These are phyloP conservation scores for Citrus cavaleriei DNA, from an alignment of 345 rosid genomes.

Conservation along the genomic window DNA sequence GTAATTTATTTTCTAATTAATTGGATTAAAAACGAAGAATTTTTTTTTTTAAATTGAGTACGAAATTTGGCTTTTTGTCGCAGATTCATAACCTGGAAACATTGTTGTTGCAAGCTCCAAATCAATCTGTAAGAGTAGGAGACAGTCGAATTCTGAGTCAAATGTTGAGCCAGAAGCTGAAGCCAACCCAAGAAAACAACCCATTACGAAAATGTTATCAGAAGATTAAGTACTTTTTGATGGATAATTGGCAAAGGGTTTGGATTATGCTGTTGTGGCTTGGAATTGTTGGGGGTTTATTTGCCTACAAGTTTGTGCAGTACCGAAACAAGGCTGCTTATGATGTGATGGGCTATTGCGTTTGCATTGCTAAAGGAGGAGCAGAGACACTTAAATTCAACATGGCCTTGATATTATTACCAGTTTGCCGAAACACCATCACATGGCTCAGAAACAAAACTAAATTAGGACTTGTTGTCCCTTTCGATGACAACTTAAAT, in stretches of 20 bases:
- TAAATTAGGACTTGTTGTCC: constrained; percentile 61
- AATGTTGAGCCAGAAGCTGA: constrained; percentile 75
- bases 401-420: constrained; percentile 79
- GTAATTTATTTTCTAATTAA: constrained; percentile 22
- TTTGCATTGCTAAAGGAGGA: constrained; percentile 80
- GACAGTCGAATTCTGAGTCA: constrained; percentile 74
- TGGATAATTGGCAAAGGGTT: constrained; percentile 83
- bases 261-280: constrained; percentile 82
- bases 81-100: constrained; percentile 75
- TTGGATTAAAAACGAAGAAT: neutral
- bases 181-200: constrained; percentile 61
- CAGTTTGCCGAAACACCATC: constrained; percentile 83
- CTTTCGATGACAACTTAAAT: constrained; percentile 83
- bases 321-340: constrained; percentile 49
- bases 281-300: constrained; percentile 53
- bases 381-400: constrained; percentile 87
- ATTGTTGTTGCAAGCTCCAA: constrained; percentile 70
- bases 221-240: constrained; percentile 50
- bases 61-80: neutral
- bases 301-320: constrained; percentile 68
- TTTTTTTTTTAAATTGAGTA: too few relatives aligned
- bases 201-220: constrained; percentile 40
- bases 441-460: constrained; percentile 93
- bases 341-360: constrained; percentile 86
- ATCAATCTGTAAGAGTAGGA: constrained; percentile 61